Percentiles rank a stretch among this genome's conserved stretches.
These are phyloP conservation scores for Colletotrichum tropicicola DNA, from an alignment of 2,329 filamentous ascomycete genomes.

Conservation along the genomic window DNA sequence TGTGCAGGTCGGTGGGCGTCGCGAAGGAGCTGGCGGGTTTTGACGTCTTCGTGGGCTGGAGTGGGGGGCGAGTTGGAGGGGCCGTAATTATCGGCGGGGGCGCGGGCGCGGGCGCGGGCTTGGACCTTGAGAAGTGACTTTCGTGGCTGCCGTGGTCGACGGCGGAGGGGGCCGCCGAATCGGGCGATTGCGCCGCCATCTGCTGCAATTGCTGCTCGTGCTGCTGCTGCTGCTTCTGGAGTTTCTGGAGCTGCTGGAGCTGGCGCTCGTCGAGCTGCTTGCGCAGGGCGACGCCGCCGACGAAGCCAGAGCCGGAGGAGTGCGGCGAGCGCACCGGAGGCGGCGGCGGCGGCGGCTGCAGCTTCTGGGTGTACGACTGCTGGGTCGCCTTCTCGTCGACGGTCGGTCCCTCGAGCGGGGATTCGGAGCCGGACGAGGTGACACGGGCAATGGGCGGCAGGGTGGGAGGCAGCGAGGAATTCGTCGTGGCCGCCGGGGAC, in stretches of 20 bases:
- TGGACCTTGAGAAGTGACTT: constrained; percentile 38
- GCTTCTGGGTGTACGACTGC: constrained; percentile 23
- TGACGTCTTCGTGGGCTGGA: constrained; percentile 38
- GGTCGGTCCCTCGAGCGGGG: constrained; percentile 25
- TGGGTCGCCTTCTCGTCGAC: constrained; percentile 26
- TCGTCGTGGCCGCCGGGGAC: constrained; percentile 42
- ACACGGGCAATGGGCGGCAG: constrained; percentile 62
- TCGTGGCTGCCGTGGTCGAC: constrained; percentile 32
- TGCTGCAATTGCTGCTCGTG: constrained; percentile 26
- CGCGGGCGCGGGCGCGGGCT: constrained; percentile 39
- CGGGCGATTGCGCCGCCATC: constrained; percentile 21
- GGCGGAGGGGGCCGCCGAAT: neutral
- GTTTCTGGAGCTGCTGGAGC: constrained; percentile 23
- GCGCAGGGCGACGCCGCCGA: constrained; percentile 62
- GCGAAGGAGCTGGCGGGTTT: constrained; percentile 54
- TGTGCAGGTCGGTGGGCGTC: constrained; percentile 58
- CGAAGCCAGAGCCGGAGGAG: constrained; percentile 55
- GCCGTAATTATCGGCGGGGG: constrained; percentile 46
- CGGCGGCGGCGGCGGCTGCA: constrained; percentile 35
- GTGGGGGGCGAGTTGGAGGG: constrained; percentile 39
- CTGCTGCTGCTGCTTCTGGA: constrained; percentile 33
- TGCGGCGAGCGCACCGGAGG: constrained; percentile 44
- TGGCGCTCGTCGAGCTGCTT: constrained; percentile 49
- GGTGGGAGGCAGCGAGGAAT: constrained; percentile 53
- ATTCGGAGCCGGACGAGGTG: constrained; percentile 48